Base-by-base conservation (phyloP, 1,139 yeast genomes). In the Williopsis jadinii region DNA sequence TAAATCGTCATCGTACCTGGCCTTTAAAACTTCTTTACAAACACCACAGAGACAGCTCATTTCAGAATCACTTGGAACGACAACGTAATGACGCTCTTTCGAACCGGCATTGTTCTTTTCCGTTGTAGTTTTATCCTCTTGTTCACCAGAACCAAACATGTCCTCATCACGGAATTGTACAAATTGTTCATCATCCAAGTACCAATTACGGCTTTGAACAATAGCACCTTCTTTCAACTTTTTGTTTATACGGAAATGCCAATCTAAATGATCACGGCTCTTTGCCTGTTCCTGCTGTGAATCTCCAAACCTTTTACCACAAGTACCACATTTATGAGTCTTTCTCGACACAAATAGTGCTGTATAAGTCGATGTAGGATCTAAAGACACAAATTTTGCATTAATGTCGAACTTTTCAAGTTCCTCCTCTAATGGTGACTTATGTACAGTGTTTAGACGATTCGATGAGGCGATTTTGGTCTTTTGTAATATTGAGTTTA, bases 171-270 rank as follows among this genome's bases (percentile, higher is more conserved):
- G 76, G 63, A 84, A 87, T 33, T 73, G 70, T 30, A 77, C 73
- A 95, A 96, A 90, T 39, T 80, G 81, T 33, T 70, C 69, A 52
- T 79, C 84, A 49, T 79, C 79, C 48, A 90, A 62, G 60, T 80
- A 90, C 95, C 96, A 88, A 52, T 81, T 76, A 54, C 97, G 69
- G 40, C 86, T 78, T 60, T 86, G 87, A 30, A 79, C 76, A 5
- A 54, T 51, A 35, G 60, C 54, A 9, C 68, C 63, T 34, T 74
- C 82, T 37, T 84, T 76, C 39, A 84, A 67, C 54, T 85, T 82
- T 56, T 84, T 85, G 61, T 87, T 90, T 41, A 87, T 84, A 56
- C 97, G 76, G 67, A 88, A 88, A 67, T 92, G 98, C 97, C 97
- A 92, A 63, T 92, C 98, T 53, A 87, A 67, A 62, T 92, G 98